A percentile compares a stretch with the other conserved stretches of the same genome.
phyloP scores from a whole-genome alignment of 768 basidiomycete species.

The Rhodocollybia butyracea region DNA sequence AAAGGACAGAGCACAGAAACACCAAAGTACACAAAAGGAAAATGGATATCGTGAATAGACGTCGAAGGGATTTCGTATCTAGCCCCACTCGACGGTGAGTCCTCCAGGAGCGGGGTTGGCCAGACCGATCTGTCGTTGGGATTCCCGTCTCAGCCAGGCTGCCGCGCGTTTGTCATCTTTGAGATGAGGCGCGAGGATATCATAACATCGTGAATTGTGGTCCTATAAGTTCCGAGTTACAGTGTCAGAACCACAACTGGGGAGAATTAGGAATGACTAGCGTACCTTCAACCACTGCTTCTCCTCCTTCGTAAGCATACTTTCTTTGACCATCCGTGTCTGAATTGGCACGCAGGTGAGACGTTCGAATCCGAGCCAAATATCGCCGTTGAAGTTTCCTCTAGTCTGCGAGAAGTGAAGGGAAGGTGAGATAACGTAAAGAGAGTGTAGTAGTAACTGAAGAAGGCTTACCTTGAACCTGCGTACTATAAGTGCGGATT shows the following conservation, averaged over 20 bases:
- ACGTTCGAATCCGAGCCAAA: constrained; percentile 90
- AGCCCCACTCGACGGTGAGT: constrained; percentile 79
- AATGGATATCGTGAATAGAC: background rate
- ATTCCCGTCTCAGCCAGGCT: constrained; percentile 78
- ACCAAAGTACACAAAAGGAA: background rate
- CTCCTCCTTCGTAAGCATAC: constrained; percentile 83
- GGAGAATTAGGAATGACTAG: constrained; percentile 10
- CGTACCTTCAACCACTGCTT: constrained; percentile 79
- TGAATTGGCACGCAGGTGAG: constrained; percentile 94
- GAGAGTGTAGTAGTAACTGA: no score
- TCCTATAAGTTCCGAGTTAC: constrained; percentile 40
- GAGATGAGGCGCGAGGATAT: constrained; percentile 60
- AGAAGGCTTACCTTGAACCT: background rate
- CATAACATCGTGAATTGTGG: constrained; percentile 74
- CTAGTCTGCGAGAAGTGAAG: constrained; percentile 48
- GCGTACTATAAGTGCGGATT: constrained; percentile 78
- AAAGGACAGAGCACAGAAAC: background rate
- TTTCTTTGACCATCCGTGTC: constrained; percentile 82
- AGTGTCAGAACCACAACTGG: background rate
- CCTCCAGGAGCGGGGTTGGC: constrained; percentile 63
- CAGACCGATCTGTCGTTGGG: constrained; percentile 72
- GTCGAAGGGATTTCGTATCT: background rate
- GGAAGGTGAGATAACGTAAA: background rate
- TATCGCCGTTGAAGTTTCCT: constrained; percentile 64
- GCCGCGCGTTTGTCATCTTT: constrained; percentile 78